These are phyloP conservation scores for Grifola frondosa DNA, from an alignment of 1,284 basidiomycete species.

Conservation along the genomic window DNA sequence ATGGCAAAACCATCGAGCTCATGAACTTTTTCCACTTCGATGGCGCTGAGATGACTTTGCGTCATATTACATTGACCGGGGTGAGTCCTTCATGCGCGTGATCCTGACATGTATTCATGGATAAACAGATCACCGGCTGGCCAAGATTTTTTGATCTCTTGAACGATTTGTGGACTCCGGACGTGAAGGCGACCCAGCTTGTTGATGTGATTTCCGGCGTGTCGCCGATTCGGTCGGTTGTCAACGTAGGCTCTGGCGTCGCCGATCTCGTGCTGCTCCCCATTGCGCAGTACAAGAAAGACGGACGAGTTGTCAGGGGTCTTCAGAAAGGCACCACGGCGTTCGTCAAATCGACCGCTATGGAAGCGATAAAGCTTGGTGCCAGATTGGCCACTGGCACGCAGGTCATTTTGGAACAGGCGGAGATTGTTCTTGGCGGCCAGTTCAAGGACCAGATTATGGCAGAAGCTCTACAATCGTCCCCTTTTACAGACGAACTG, in stretches of 20 bases:
- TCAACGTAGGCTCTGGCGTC: constrained; percentile 95
- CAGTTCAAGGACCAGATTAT: constrained; percentile 67
- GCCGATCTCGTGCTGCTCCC: constrained; percentile 95
- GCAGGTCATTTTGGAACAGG: constrained; percentile 94
- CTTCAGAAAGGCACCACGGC: constrained; percentile 92
- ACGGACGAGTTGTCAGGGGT: constrained; percentile 89
- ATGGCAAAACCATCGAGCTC: constrained; percentile 92
- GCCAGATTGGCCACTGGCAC: constrained; percentile 94
- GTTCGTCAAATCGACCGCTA: constrained; percentile 90
- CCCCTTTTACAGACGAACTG: constrained; percentile 31
- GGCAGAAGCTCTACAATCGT: constrained; percentile 60
- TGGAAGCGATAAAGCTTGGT: constrained; percentile 95
- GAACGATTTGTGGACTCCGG: constrained; percentile 98
- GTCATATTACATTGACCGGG: constrained; percentile 89
- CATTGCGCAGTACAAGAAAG: constrained; percentile 96
- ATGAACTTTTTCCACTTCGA: constrained; percentile 99
- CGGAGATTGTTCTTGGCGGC: constrained; percentile 89
- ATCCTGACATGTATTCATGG: not conserved
- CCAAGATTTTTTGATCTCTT: constrained; percentile 84
- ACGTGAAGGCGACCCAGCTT: constrained; percentile 97
- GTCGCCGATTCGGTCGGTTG: constrained; percentile 90
- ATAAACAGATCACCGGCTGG: constrained; percentile 81
- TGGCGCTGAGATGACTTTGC: constrained; percentile 95
- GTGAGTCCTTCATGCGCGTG: constrained; percentile 48
- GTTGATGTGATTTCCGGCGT: constrained; percentile 98